Evolutionary conservation across 2,329 filamentous ascomycete species (phyloP).

Genomic region (Diaporthe capsici): DNA sequence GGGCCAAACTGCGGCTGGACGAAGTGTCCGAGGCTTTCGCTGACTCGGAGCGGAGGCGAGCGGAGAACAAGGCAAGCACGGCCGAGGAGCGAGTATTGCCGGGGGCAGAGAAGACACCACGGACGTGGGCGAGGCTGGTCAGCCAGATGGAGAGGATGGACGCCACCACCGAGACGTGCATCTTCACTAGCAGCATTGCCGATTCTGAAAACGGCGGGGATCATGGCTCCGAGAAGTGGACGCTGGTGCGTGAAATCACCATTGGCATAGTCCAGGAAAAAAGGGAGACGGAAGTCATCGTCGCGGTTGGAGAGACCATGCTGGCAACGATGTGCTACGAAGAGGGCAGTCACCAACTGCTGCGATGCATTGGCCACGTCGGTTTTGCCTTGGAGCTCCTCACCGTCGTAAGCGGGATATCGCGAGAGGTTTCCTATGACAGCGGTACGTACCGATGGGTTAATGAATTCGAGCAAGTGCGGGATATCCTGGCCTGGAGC

Average conservation of each 20-base stretch:
- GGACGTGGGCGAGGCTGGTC: conserved; percentile 1
- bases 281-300: not conserved
- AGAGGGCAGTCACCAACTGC: not conserved
- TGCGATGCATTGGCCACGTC: not conserved
- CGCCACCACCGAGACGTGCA: not conserved
- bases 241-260: not conserved
- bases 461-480: not conserved
- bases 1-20: not conserved
- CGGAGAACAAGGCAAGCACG: not conserved
- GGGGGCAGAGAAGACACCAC: not conserved
- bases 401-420: not conserved
- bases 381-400: not conserved
- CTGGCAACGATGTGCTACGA: not conserved
- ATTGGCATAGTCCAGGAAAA: not conserved
- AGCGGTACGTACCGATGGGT: not conserved
- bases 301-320: not conserved
- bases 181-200: not conserved
- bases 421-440: not conserved
- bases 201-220: not conserved
- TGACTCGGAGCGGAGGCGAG: not conserved
- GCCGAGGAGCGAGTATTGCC: not conserved
- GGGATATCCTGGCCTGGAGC: conserved; percentile 2
- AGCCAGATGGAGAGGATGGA: not conserved
- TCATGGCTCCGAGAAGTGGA: not conserved
- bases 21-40: not conserved